Evolutionary conservation across 148 eudicot genomes (phyloP).

Genomic region (Talinum fruticosum): DNA sequence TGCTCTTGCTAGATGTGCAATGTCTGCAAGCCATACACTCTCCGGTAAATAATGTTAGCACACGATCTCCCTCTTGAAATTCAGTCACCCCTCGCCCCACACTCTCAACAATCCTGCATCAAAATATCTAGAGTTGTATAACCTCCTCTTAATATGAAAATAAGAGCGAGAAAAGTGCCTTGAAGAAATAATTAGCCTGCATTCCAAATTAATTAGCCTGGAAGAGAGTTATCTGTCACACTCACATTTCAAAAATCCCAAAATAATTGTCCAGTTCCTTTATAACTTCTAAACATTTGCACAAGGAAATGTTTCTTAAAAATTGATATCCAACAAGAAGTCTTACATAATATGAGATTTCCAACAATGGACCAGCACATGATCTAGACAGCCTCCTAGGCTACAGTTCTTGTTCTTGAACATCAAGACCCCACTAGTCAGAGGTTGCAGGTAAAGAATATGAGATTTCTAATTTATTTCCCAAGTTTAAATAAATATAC

Average conservation of each 20-base stretch:
- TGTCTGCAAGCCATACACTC: conserved; percentile 90
- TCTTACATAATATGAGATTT: not conserved
- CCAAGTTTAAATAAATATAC: too few species aligned
- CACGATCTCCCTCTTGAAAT: conserved; percentile 84
- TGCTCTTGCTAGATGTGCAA: conserved; percentile 76
- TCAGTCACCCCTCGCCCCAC: conserved; percentile 88
- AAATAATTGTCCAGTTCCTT: not conserved
- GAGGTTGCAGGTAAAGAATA: not conserved
- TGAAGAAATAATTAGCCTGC: not conserved
- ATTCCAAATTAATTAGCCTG: too few species aligned
- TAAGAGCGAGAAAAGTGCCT: not conserved
- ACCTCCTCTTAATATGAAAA: conserved; percentile 2
- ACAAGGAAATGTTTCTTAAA: not conserved
- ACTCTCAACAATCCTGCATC: conserved; percentile 88
- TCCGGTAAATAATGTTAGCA: conserved; percentile 88
- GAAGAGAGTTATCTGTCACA: not conserved
- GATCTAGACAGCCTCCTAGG: not conserved
- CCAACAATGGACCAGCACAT: not conserved
- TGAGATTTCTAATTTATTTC: not conserved
- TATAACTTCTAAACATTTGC: not conserved
- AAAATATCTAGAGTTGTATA: conserved; percentile 3
- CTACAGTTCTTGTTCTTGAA: not conserved
- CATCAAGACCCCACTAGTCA: too few species aligned
- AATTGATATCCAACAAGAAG: not conserved
- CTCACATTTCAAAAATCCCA: not conserved